Evolutionary conservation across 169 alveolate species (phyloP), one percentile per base, ranked within the genome.

Genomic region (Eimeria necatrix): DNA sequence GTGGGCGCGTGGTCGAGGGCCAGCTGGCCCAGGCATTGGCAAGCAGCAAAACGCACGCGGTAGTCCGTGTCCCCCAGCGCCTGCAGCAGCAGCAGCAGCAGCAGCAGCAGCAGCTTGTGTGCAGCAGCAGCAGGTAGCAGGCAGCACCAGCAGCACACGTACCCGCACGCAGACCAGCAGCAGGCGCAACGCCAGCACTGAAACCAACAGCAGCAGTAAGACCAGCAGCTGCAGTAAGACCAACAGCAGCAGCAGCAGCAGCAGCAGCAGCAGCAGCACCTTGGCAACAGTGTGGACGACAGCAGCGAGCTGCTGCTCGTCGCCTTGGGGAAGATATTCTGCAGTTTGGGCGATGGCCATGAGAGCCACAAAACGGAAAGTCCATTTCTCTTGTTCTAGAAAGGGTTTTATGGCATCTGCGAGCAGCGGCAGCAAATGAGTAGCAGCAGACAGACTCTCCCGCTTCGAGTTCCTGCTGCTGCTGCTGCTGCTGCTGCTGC

Each of bases 1-100:
- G 97, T 96, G 26, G 99, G 99, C 70, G 97, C 97, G 88, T 97
- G 99, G 96, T 98, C 99, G 61, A 98, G 97, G 8, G 99, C 97
- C 41, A 98, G 96, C 92, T 98, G 99, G 0, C 99, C 99, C 52
- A 98, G 98, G 16, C 99, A 98, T 53, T 98, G 99, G 49, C 99
- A 97, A 32, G 98, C 99, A 4, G 99, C 99, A 94, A 96, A 98
- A 22, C 99, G 96, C 26, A 98, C 98, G n/a, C 99, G 96, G 73
- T 95, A 98, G 93, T 97, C 98, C 61, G 87, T 96, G 91, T 98
- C 99, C 56, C 94, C 91, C 61, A 98, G 94, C 68, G 97, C 96
- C 90, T 32, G 84, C 84, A 9, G 84, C 84, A 9, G 64, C 26
- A 6, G 24, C 61, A 14, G 59, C 5, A 5, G 26, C 26, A 78